Evolutionary conservation across 352 stramenopile species (phyloP), one percentile per base, ranked within the genome.

Genomic region (Pythium diclinum): DNA sequence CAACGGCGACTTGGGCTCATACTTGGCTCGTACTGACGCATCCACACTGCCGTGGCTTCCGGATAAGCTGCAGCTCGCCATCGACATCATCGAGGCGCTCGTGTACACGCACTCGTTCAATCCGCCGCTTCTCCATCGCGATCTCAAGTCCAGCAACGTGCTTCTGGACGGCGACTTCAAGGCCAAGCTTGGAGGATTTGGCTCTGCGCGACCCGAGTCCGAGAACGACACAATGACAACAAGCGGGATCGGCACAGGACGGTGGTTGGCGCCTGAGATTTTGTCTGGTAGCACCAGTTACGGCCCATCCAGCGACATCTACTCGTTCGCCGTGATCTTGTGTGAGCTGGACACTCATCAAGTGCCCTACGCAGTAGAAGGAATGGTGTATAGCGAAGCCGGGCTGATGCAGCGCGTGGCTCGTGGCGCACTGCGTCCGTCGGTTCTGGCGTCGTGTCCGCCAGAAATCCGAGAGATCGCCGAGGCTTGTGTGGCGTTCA

Each of bases 1-100:
- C 5, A 30, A 30, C 44, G 44, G 44, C 0, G 44, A 51, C 44
- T 30, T 51, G 44, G 17, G 19, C n/a, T 51, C 44, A 4, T 30
- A 51, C 19, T 4, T 51, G 44, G 17, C 44, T 30, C 17, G 9
- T 1, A 51, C n/a, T 5, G 9, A 16, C 17, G 3, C 44, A 28
- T 2, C 17, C 0, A 51, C 44, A 1, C n/a, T 51, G n/a, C 17
- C 17, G 1, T 51, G 44, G 44, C 10, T 30, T 6, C n/a, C 3
- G 3, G 0, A 28, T n/a, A 51, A 28, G 44, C 44, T 51, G 3
- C 44, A 23, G 7, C n/a, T 51, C 2, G 44, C 44, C 44, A 51
- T 51, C 17, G 44, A 51, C 17, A 16, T 51, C n/a, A 51, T 32
- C 44, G 44, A 51, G n/a, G 44, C 44, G n/a, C 44, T 51, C 44